Conservation (phyloP, 2,329 filamentous ascomycete species). For the Clonostachys solani region DNA sequence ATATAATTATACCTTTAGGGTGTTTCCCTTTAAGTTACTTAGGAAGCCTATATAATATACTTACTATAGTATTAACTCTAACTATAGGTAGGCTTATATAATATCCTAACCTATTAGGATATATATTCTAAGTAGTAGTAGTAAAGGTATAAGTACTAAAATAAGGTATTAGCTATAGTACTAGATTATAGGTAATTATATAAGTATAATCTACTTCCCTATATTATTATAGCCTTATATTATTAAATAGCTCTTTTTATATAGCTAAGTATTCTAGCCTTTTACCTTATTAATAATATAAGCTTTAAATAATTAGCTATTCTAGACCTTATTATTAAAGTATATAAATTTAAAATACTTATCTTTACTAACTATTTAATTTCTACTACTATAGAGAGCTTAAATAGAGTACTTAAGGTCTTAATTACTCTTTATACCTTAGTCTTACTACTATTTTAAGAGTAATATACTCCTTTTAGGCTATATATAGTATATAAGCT, state of each 20-base stretch:
- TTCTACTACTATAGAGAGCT: background rate
- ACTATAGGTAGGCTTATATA: background rate
- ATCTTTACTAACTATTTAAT: background rate
- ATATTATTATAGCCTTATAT: background rate
- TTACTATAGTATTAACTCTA: background rate
- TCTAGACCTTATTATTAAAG: background rate
- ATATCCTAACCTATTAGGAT: background rate
- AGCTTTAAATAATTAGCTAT: background rate
- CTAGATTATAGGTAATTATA: background rate
- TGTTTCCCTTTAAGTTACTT: too few relatives aligned
- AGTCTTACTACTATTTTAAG: too few relatives aligned
- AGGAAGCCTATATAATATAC: too few relatives aligned
- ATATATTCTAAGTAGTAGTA: background rate
- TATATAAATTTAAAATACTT: background rate
- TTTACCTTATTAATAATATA: background rate
- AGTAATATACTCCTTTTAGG: too few relatives aligned
- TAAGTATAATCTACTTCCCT: background rate
- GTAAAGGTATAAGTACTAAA: background rate
- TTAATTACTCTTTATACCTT: too few relatives aligned
- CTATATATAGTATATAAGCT: background rate
- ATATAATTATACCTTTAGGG: too few relatives aligned
- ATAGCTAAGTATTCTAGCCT: background rate
- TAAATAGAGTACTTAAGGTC: background rate
- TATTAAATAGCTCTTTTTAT: background rate
- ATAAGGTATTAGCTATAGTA: too few relatives aligned